Conservation (phyloP, 345 rosid species). For the Eucalyptus victrix region DNA sequence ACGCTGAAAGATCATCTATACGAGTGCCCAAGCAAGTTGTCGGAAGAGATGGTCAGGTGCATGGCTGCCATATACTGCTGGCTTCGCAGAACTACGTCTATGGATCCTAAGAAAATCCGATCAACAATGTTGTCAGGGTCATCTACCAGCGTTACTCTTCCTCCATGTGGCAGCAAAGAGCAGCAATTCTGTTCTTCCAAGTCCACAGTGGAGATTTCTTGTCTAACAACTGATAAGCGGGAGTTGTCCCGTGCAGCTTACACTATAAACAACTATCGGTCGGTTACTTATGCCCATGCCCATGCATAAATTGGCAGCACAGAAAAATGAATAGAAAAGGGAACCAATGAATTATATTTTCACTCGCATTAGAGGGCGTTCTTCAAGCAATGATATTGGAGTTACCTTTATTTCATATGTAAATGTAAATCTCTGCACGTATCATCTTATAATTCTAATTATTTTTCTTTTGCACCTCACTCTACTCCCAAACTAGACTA, state of each 20-base stretch:
- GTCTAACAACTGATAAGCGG: slow-evolving; percentile 56
- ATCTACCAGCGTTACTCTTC: slow-evolving; percentile 51
- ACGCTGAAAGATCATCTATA: slow-evolving; percentile 72
- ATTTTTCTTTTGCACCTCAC: background rate
- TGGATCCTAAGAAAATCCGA: slow-evolving; percentile 19
- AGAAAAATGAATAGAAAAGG: background rate
- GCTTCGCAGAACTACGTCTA: slow-evolving; percentile 41
- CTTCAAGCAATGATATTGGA: background rate
- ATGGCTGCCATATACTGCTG: slow-evolving; percentile 87
- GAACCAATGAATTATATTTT: background rate
- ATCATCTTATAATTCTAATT: background rate
- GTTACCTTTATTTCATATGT: background rate
- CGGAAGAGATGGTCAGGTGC: slow-evolving; percentile 86
- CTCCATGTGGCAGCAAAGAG: slow-evolving; percentile 27
- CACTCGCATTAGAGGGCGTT: background rate
- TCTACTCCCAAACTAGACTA: background rate
- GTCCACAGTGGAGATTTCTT: slow-evolving; percentile 62
- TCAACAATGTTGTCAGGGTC: slow-evolving; percentile 54
- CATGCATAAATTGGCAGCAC: background rate
- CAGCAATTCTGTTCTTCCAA: slow-evolving; percentile 57
- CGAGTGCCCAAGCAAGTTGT: slow-evolving; percentile 81
- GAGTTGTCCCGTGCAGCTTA: slow-evolving; percentile 59
- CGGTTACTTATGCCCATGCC: background rate
- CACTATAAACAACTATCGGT: slow-evolving; percentile 76
- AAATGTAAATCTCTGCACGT: background rate